Evolutionary conservation across 129 eudicot species (phyloP), one percentile per base, ranked within the genome.

Genomic region (Flaveria ramosissima): DNA sequence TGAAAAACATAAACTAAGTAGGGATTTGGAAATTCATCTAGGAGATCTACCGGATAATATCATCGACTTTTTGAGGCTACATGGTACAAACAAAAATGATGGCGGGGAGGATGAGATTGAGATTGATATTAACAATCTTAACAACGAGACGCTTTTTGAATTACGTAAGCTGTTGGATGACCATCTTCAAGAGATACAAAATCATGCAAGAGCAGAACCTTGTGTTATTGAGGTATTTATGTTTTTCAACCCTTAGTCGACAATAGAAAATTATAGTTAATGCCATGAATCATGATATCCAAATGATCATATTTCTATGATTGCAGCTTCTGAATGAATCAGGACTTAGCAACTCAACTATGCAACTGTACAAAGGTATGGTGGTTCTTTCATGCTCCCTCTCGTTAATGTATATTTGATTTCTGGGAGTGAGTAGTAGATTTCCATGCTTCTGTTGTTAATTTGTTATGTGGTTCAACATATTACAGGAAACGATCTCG

Each of bases 281-380:
- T 46, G 32, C 6, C 27, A 42, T 30, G 68, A 55, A 48, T 9
- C 68, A 68, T 27, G 77, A 70, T 14, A 59, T 78, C 41, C 24
- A 63, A 23, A 36, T 8, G 32, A 59, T 70, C 46, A 80, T 69
- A 36, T 68, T 4, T 79, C 59, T 48, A 17, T 72, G 64, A 65
- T 10, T 75, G 66, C 92, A 92, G 98, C 86, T 92, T 71, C 87
- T 82, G 30, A 84, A 88, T 77, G 96, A 86, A 70, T 86, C 93
- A 8, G 96, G 98, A 65, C 84, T 86, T 83, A 92, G 96, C 89
- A 92, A 88, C 82, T 92, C 98, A 24, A 88, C 96, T 60, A 74
- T 88, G 88, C 96, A 88, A 71, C 57, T 86, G 68, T 83, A 84
- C 71, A 86, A 81, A 88, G 98, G 98, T 92, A 68, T 75, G 41